Percentiles rank a stretch among this genome's conserved stretches.
Conservation (phyloP, 2,329 filamentous ascomycete genomes). For the Lasiodiplodia sp. region DNA sequence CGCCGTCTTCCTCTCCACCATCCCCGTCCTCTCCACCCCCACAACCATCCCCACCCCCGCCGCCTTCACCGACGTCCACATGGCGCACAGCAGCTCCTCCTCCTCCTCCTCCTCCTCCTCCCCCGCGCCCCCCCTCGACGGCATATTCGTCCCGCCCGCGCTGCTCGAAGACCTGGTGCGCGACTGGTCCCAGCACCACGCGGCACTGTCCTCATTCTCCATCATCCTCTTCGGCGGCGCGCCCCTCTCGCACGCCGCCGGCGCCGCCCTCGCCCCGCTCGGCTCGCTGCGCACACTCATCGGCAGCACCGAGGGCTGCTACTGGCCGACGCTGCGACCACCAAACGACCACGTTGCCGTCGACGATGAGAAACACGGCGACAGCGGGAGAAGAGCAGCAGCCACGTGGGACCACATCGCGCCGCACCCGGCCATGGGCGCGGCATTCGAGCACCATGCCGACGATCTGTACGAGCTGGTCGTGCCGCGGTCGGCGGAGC, state of each 20-base stretch:
- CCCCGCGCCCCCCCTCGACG: neutral
- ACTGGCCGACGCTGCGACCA: neutral
- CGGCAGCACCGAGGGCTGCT: constrained; percentile 14
- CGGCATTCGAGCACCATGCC: neutral
- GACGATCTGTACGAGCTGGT: constrained; percentile 7
- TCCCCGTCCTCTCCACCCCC: constrained; percentile 6
- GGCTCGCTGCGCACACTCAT: constrained; percentile 8
- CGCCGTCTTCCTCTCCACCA: constrained; percentile 13
- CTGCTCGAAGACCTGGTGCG: constrained; percentile 1
- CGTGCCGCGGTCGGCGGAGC: neutral
- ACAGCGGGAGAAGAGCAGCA: too few species aligned
- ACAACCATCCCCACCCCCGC: constrained; percentile 29
- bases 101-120: too few species aligned
- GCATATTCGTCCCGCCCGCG: constrained; percentile 5
- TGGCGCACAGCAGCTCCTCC: neutral
- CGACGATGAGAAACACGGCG: too few species aligned
- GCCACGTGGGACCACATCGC: constrained; percentile 1
- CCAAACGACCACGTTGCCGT: neutral
- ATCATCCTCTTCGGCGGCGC: constrained; percentile 4
- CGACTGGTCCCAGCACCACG: neutral
- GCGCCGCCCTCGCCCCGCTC: neutral
- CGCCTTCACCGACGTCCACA: neutral
- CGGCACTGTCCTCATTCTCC: neutral
- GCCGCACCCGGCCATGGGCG: constrained; percentile 4
- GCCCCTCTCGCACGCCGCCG: neutral